phyloP scores from a whole-genome alignment of 2,329 filamentous ascomycete genomes.

The Metarhizium album region DNA sequence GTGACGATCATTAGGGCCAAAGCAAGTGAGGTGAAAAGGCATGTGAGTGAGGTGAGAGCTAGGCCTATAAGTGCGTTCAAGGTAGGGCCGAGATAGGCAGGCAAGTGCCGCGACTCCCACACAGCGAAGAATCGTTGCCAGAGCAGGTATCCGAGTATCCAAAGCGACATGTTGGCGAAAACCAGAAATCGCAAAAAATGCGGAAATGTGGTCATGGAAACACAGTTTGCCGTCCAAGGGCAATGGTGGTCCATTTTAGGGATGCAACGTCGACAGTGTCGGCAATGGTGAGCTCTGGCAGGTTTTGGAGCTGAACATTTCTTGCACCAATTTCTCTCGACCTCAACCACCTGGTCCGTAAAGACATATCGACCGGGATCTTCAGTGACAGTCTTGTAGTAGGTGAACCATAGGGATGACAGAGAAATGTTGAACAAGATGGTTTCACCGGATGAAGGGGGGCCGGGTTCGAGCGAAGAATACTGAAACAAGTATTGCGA shows the following conservation, averaged over 20 bases:
- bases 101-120: conserved; percentile 55
- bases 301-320: conserved; percentile 69
- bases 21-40: conserved; percentile 48
- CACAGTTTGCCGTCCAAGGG: conserved; percentile 76
- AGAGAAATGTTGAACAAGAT: conserved; percentile 57
- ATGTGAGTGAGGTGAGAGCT: conserved; percentile 46
- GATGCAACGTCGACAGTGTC: conserved; percentile 61
- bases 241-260: conserved; percentile 83
- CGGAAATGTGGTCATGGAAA: conserved; percentile 70
- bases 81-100: conserved; percentile 63
- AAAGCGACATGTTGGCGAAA: conserved; percentile 56
- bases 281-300: conserved; percentile 71
- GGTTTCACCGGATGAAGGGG: conserved; percentile 45
- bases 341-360: conserved; percentile 23
- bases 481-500: conserved; percentile 61
- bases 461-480: conserved; percentile 45
- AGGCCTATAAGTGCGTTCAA: conserved; percentile 48
- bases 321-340: conserved; percentile 52
- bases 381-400: conserved; percentile 49
- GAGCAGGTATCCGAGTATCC: conserved; percentile 50
- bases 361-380: conserved; percentile 47
- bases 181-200: conserved; percentile 72
- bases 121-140: conserved; percentile 46
- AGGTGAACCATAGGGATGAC: conserved; percentile 55
- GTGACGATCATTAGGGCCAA: conserved; percentile 56